Evolutionary conservation across 2,329 filamentous ascomycete species (phyloP).

Genomic region (Sphaerulina musiva): DNA sequence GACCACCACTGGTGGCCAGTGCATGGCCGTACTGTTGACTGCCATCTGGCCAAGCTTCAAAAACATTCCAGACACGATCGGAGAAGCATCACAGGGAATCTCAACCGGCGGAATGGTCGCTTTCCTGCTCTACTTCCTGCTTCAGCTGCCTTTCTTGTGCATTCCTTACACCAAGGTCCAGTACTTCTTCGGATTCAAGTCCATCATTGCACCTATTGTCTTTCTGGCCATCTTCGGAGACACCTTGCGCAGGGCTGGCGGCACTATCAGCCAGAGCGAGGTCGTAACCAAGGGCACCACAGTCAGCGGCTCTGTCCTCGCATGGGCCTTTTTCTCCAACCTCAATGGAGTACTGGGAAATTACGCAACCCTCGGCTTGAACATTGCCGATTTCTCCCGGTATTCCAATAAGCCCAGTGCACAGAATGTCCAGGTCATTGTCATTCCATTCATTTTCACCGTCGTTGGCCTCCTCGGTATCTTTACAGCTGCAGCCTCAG

Average conservation of each 20-base stretch:
- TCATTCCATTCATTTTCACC: conserved; percentile 48
- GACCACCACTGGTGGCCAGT: conserved; percentile 25
- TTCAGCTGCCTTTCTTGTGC: conserved; percentile 49
- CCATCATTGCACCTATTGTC: conserved; percentile 34
- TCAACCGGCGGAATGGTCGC: conserved; percentile 50
- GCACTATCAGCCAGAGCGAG: conserved; percentile 27
- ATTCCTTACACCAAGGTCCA: conserved; percentile 44
- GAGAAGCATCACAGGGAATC: conserved; percentile 45
- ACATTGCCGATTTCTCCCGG: conserved; percentile 33
- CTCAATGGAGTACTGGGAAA: conserved; percentile 29
- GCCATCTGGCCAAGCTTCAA: conserved; percentile 54
- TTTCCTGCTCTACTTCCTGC: conserved; percentile 51
- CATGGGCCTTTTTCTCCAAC: conserved; percentile 28
- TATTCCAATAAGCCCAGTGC: conserved; percentile 30
- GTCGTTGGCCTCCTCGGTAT: conserved; percentile 43
- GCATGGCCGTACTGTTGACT: conserved; percentile 24
- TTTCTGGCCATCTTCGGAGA: conserved; percentile 30
- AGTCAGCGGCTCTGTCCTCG: conserved; percentile 27
- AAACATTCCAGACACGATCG: conserved; percentile 47
- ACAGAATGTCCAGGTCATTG: conserved; percentile 31
- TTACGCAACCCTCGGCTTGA: conserved; percentile 32
- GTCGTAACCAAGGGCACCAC: conserved; percentile 30
- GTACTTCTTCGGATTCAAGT: conserved; percentile 38
- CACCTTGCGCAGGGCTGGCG: conserved; percentile 29
- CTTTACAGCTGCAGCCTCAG: conserved; percentile 49